phyloP scores from a whole-genome alignment of 169 alveolate species.

The Sarcocystis neurona region DNA sequence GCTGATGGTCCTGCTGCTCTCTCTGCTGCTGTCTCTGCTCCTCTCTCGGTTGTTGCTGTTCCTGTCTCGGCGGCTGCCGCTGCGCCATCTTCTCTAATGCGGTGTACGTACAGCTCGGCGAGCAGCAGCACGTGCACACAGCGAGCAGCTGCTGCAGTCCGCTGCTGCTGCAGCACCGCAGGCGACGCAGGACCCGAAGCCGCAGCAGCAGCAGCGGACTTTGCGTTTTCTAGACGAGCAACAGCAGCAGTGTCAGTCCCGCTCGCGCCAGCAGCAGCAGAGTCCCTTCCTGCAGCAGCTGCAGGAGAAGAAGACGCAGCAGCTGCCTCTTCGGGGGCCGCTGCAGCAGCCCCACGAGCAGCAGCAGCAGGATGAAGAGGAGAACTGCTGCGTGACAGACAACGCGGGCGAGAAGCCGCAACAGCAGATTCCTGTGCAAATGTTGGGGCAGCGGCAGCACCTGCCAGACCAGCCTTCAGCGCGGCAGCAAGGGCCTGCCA shows the following conservation, averaged over 20 bases:
- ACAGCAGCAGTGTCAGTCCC: no score
- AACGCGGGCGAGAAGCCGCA: neutral
- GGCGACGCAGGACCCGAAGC: neutral
- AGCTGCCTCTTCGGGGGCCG: no score
- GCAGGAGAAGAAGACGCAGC: slow-evolving; percentile 23
- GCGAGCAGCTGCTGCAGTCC: neutral
- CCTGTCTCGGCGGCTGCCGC: neutral
- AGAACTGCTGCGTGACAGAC: no score
- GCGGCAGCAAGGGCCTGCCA: slow-evolving; percentile 33
- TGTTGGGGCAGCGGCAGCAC: no score
- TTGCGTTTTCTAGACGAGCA: no score
- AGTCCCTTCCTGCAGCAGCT: slow-evolving; percentile 27
- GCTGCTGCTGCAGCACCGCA: neutral
- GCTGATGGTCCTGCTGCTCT: neutral
- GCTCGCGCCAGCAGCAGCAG: no score
- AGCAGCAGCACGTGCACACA: slow-evolving; percentile 9
- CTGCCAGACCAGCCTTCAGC: neutral
- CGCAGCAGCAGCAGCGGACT: neutral
- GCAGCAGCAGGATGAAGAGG: neutral
- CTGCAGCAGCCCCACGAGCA: slow-evolving; percentile 20
- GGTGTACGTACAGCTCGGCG: neutral
- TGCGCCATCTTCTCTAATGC: neutral
- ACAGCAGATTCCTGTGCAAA: no score
- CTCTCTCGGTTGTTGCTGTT: neutral
- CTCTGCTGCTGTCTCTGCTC: no score